A percentile compares a stretch with the other conserved stretches of the same genome.
These are phyloP conservation scores for Saccharomycopsis sp. DNA, from an alignment of 805 yeast species.

Conservation along the genomic window DNA sequence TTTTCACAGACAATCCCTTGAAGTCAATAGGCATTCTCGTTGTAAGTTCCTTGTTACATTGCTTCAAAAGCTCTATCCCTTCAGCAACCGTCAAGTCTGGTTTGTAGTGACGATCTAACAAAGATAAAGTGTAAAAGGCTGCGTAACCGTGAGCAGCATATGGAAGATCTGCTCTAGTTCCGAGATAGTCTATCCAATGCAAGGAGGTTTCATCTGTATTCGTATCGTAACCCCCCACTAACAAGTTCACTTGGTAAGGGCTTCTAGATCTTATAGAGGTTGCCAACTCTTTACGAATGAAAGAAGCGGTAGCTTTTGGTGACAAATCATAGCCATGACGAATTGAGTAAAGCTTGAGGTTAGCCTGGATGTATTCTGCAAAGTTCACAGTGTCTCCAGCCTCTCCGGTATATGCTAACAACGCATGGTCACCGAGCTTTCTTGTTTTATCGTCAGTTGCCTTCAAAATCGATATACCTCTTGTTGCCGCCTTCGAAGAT, in stretches of 20 bases:
- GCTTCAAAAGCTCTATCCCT: slow-evolving; percentile 65
- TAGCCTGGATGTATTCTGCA: slow-evolving; percentile 91
- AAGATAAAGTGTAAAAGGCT: slow-evolving; percentile 87
- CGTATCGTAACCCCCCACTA: slow-evolving; percentile 76
- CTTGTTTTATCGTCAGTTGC: slow-evolving; percentile 78
- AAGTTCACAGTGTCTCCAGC: slow-evolving; percentile 94
- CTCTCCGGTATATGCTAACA: slow-evolving; percentile 91
- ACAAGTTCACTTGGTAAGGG: slow-evolving; percentile 91
- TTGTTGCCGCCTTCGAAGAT: slow-evolving; percentile 89
- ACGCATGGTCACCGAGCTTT: slow-evolving; percentile 61
- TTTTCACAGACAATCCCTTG: slow-evolving; percentile 73
- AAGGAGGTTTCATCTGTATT: slow-evolving; percentile 41
- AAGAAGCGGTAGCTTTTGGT: slow-evolving; percentile 82
- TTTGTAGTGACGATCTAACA: slow-evolving; percentile 85
- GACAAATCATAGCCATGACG: slow-evolving; percentile 77
- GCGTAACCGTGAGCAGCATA: slow-evolving; percentile 99
- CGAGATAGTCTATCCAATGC: slow-evolving; percentile 89
- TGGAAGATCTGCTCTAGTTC: slow-evolving; percentile 85
- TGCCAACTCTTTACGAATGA: slow-evolving; percentile 83
- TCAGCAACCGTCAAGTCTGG: slow-evolving; percentile 68
- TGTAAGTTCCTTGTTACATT: slow-evolving; percentile 72
- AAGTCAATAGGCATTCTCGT: slow-evolving; percentile 89
- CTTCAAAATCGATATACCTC: slow-evolving; percentile 81
- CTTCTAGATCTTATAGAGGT: slow-evolving; percentile 84
- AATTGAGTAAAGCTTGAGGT: slow-evolving; percentile 79